These are phyloP conservation scores for Hymenoscyphus linearis DNA, from an alignment of 2,329 filamentous ascomycete genomes.

Conservation along the genomic window DNA sequence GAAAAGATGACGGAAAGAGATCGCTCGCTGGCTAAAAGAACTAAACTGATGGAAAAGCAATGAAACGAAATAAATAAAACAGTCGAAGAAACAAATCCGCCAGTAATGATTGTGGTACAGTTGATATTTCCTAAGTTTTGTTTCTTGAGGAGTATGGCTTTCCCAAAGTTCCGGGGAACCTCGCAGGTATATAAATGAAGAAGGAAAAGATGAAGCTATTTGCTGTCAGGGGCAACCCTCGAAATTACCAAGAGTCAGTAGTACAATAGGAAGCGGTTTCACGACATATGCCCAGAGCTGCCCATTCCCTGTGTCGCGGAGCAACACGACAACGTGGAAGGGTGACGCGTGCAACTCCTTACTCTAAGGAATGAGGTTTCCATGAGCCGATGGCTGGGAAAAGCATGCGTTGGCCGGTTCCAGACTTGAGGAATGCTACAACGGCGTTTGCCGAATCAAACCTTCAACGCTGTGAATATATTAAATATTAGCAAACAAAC, in stretches of 20 bases:
- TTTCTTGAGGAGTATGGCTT: not conserved
- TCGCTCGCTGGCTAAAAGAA: slow-evolving; percentile 8
- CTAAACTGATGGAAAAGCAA: not conserved
- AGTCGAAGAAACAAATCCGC: slow-evolving; percentile 2
- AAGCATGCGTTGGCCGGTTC: slow-evolving; percentile 1
- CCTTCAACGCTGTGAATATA: not conserved
- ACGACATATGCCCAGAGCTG: slow-evolving; percentile 12
- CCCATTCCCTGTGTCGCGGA: slow-evolving; percentile 25
- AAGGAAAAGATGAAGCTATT: slow-evolving; percentile 6
- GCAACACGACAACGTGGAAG: slow-evolving; percentile 20
- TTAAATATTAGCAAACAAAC: not conserved
- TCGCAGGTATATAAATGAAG: slow-evolving; percentile 10
- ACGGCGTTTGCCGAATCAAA: not conserved
- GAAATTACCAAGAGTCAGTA: slow-evolving; percentile 30
- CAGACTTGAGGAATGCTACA: slow-evolving; percentile 19
- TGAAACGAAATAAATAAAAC: not conserved
- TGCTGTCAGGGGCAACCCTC: slow-evolving; percentile 26
- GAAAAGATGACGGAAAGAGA: not conserved
- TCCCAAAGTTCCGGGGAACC: not conserved
- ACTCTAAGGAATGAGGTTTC: slow-evolving; percentile 16
- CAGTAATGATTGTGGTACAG: slow-evolving; percentile 3
- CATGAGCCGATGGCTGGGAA: slow-evolving; percentile 10
- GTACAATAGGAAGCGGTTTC: slow-evolving; percentile 20
- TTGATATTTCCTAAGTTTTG: slow-evolving; percentile 1
- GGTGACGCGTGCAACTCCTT: slow-evolving; percentile 16